Evolutionary conservation across 1,139 yeast species (phyloP).

Genomic region (Blastobotrys persicus): DNA sequence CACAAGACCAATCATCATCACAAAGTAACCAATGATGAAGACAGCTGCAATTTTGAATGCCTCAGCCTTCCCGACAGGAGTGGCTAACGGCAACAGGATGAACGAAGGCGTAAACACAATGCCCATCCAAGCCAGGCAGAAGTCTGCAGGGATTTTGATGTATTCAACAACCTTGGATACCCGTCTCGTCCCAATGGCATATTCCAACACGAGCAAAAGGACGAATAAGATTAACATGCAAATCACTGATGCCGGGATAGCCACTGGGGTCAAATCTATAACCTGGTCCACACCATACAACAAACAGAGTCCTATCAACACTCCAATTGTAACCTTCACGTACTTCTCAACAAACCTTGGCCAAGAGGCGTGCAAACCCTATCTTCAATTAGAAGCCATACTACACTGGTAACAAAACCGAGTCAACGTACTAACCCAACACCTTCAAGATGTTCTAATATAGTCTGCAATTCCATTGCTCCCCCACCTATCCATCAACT

Average conservation of each 20-base stretch:
- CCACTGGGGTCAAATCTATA: conserved; percentile 50
- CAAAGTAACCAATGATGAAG: conserved; percentile 60
- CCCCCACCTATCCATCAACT: no score
- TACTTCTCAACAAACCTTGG: conserved; percentile 15
- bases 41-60: conserved; percentile 74
- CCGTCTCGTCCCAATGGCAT: conserved; percentile 39
- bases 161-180: conserved; percentile 46
- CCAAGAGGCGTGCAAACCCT: conserved; percentile 9
- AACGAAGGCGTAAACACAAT: conserved; percentile 77
- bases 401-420: no score
- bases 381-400: no score
- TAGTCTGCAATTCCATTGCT: no score
- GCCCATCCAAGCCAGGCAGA: conserved; percentile 73
- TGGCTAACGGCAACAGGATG: conserved; percentile 64
- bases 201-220: conserved; percentile 43
- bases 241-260: conserved; percentile 73
- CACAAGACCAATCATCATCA: conserved; percentile 50
- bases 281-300: conserved; percentile 65
- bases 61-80: conserved; percentile 61
- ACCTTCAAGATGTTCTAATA: no score
- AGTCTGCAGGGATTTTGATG: conserved; percentile 65
- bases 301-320: conserved; percentile 39
- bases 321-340: conserved; percentile 21
- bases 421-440: no score
- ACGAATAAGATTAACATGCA: conserved; percentile 66